Conservation (phyloP, 495 filamentous ascomycete genomes). For the Xylaria nigripes region DNA sequence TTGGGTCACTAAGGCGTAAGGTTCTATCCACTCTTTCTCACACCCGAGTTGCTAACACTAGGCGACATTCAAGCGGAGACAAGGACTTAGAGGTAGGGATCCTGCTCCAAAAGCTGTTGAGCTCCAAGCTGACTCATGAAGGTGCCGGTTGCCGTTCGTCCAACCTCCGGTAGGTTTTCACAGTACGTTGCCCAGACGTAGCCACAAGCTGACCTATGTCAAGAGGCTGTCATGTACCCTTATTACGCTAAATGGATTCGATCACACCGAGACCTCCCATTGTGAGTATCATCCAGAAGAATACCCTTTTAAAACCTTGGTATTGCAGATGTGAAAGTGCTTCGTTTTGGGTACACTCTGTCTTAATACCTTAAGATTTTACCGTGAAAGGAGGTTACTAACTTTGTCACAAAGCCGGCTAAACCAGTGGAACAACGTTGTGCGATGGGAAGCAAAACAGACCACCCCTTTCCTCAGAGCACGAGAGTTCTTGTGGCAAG, state of each 20-base stretch:
- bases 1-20: slow-evolving; percentile 94
- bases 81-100: slow-evolving; percentile 62
- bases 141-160: slow-evolving; percentile 89
- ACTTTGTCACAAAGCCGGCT: slow-evolving; percentile 29
- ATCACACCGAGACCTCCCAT: slow-evolving; percentile 84
- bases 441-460: slow-evolving; percentile 97
- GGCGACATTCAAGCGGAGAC: slow-evolving; percentile 49
- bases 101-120: background rate
- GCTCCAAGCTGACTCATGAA: slow-evolving; percentile 1
- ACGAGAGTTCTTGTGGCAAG: slow-evolving; percentile 95
- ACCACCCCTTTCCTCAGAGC: slow-evolving; percentile 90
- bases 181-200: slow-evolving; percentile 27
- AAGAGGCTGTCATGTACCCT: slow-evolving; percentile 71
- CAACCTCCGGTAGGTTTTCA: slow-evolving; percentile 61
- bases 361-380: background rate
- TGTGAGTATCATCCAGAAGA: slow-evolving; percentile 39
- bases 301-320: background rate
- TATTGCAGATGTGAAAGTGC: background rate
- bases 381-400: background rate
- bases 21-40: slow-evolving; percentile 7
- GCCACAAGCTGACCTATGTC: background rate
- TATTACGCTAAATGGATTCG: slow-evolving; percentile 97
- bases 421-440: slow-evolving; percentile 98
- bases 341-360: background rate
- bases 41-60: slow-evolving; percentile 6